These are phyloP conservation scores for Xylariales sp. DNA, from an alignment of 2,329 filamentous ascomycete species.

Conservation along the genomic window DNA sequence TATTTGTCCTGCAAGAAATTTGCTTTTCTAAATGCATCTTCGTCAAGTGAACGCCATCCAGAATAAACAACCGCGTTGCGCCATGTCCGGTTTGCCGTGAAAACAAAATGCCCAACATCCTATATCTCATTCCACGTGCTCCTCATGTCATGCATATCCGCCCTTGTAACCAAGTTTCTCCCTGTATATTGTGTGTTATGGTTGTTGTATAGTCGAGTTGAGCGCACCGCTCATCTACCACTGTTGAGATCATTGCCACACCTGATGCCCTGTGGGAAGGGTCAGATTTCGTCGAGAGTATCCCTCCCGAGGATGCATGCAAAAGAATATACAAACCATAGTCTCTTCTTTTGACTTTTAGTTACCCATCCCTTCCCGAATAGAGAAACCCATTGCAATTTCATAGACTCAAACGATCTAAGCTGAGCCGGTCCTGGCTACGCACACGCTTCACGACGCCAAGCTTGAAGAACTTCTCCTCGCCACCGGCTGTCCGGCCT, in stretches of 20 bases:
- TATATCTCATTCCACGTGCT: not conserved
- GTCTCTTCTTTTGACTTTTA: not conserved
- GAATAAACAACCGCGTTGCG: conserved; percentile 18
- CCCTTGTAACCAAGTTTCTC: conserved; percentile 22
- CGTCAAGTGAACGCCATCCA: conserved; percentile 31
- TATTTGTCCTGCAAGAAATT: not conserved
- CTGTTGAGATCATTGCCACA: not conserved
- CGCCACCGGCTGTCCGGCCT: conserved; percentile 78
- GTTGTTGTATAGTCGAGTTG: conserved; percentile 11
- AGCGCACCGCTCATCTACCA: conserved; percentile 15
- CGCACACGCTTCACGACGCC: conserved; percentile 78
- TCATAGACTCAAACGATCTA: conserved; percentile 81
- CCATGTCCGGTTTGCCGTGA: conserved; percentile 25
- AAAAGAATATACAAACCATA: not conserved
- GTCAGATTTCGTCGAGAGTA: not conserved
- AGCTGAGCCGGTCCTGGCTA: conserved; percentile 79
- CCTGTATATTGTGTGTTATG: conserved; percentile 20
- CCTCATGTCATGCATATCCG: conserved; percentile 8
- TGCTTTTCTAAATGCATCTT: conserved; percentile 32
- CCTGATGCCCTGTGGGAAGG: not conserved
- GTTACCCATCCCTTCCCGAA: no score
- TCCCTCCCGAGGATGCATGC: not conserved
- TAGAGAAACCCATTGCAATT: conserved; percentile 60
- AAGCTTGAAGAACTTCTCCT: conserved; percentile 84
- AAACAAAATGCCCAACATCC: not conserved